Percentiles rank a stretch among this genome's conserved stretches.
Evolutionary conservation across 208 protist genomes (phyloP).

Genomic region (Entamoeba invadens): DNA sequence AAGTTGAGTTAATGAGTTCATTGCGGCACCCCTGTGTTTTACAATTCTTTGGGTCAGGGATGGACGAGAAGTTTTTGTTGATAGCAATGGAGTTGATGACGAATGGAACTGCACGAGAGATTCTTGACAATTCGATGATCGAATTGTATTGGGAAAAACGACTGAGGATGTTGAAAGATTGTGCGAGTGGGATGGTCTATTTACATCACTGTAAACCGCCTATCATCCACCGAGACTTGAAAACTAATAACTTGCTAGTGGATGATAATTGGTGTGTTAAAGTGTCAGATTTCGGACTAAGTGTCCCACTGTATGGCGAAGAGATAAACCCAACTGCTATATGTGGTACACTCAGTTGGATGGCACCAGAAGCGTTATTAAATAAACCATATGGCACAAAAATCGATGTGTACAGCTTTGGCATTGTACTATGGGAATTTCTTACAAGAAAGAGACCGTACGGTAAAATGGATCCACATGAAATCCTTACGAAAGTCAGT

Average conservation of each 20-base stretch:
- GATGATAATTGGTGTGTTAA: conserved; percentile 11
- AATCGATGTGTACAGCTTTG: conserved; percentile 46
- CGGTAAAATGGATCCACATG: neutral
- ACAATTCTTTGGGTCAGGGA: conserved; percentile 43
- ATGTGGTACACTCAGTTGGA: conserved; percentile 25
- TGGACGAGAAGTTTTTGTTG: conserved; percentile 28
- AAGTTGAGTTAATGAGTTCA: conserved; percentile 25
- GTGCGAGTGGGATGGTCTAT: conserved; percentile 6
- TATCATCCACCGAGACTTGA: conserved; percentile 12
- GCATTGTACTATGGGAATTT: conserved; percentile 39
- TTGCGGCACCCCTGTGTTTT: conserved; percentile 45
- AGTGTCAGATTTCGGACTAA: conserved; percentile 13
- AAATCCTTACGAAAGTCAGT: neutral
- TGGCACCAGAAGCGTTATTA: conserved; percentile 36
- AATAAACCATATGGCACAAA: conserved; percentile 31
- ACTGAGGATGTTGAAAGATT: neutral
- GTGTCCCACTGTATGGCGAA: neutral
- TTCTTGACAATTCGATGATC: neutral
- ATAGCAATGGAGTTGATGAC: conserved; percentile 42
- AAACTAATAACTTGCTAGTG: conserved; percentile 11
- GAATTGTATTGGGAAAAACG: neutral
- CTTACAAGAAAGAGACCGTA: conserved; percentile 32
- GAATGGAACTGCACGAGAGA: conserved; percentile 13
- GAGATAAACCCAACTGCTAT: neutral
- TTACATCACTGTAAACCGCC: conserved; percentile 4